Evolutionary conservation across 139 green algal species (phyloP), one percentile per base, ranked within the genome.

Genomic region (Diplosphaera chodatii): DNA sequence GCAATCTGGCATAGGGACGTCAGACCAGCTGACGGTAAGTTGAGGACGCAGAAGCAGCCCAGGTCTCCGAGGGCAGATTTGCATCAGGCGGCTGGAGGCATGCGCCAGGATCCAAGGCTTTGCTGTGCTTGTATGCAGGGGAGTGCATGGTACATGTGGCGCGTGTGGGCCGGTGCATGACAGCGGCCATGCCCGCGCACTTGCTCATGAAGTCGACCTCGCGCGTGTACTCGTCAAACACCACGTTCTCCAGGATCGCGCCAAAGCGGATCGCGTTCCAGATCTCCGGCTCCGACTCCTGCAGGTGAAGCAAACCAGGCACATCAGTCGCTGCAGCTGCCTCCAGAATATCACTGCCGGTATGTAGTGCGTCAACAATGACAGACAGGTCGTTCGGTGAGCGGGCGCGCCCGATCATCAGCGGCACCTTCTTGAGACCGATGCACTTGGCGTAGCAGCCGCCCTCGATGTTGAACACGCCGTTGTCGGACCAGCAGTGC

Each of bases 371-470:
- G n/a, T n/a, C n/a, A n/a, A n/a, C n/a, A n/a, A n/a, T n/a, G n/a
- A n/a, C n/a, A n/a, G n/a, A n/a, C n/a, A n/a, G n/a, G n/a, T n/a
- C n/a, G n/a, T n/a, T n/a, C n/a, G n/a, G n/a, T n/a, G n/a, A n/a
- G n/a, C n/a, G n/a, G n/a, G n/a, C n/a, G n/a, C n/a, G n/a, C n/a
- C n/a, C n/a, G n/a, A n/a, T n/a, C n/a, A n/a, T n/a, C n/a, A n/a
- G 25, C 4, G 18, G 4, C 48, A 40, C 25, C 74, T 80, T 68
- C 72, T 84, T 86, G 32, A 96, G 81, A 22, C 86, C 83, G 48
- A 97, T 97, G 86, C 76, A 90, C 89, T 97, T 97, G 74, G 92
- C 93, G 67, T 98, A 98, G 85, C 93, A 97, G 69, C 93, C 93
- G 22, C 93, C 93, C 88, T 98, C 93, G 55, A 98, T 91, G 86